phyloP scores from a whole-genome alignment of 2,329 filamentous ascomycete genomes.

The Paraconiothyrium brasiliense region DNA sequence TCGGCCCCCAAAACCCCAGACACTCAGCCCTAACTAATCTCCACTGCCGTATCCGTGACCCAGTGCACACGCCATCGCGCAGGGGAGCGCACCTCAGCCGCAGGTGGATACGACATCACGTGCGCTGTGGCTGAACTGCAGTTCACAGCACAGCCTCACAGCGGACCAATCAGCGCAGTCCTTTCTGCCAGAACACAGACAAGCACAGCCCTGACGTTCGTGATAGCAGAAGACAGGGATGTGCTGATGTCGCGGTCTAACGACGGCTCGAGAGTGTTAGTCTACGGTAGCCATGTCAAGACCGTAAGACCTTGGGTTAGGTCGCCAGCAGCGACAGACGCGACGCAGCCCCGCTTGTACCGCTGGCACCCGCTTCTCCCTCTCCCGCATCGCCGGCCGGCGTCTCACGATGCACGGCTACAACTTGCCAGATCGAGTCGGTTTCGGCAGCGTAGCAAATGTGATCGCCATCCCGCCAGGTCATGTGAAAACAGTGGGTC shows the following conservation, averaged over 20 bases:
- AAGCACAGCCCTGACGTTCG: conserved; percentile 19
- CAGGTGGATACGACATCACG: conserved; percentile 6
- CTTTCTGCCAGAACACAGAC: conserved; percentile 16
- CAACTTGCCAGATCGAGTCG: background rate
- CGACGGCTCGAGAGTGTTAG: background rate
- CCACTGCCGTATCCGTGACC: background rate
- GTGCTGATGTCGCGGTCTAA: background rate
- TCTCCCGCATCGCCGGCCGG: background rate
- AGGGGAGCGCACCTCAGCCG: conserved; percentile 6
- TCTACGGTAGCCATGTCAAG: background rate
- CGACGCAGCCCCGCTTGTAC: background rate
- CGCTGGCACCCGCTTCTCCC: background rate
- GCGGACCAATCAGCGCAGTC: background rate
- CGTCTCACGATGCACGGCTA: background rate
- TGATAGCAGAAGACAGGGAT: background rate
- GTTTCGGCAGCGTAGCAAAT: background rate
- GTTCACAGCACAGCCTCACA: conserved; percentile 19
- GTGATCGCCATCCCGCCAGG: background rate
- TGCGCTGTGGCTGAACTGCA: conserved; percentile 17
- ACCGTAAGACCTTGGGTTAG: background rate
- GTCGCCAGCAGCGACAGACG: background rate
- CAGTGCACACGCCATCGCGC: background rate
- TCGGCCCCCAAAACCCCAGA: conserved; percentile 2
- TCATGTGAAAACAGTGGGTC: conserved; percentile 10
- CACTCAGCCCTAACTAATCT: conserved; percentile 2